Evolutionary conservation across 805 yeast species (phyloP).

Genomic region (Monosporozyma yasuniensis): DNA sequence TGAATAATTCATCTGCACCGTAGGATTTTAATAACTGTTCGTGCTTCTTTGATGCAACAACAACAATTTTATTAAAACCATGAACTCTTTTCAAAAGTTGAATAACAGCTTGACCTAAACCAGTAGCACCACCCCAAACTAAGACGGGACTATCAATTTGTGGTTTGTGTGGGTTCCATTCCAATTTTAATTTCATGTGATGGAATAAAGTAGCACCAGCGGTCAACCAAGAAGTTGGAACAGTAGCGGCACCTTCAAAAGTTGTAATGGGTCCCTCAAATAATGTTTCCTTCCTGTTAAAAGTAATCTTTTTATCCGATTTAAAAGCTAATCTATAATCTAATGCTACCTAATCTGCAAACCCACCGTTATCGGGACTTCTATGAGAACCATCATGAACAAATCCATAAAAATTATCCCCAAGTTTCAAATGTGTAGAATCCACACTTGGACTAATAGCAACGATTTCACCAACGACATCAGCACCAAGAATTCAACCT

Average conservation of each 20-base stretch:
- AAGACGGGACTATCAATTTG: constrained; percentile 34
- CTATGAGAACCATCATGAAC: constrained; percentile 42
- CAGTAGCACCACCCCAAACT: constrained; percentile 59
- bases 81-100: constrained; percentile 44
- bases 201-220: constrained; percentile 35
- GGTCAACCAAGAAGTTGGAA: constrained; percentile 44
- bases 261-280: constrained; percentile 31
- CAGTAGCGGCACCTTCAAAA: constrained; percentile 56
- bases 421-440: constrained; percentile 31
- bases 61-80: constrained; percentile 35
- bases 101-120: constrained; percentile 46
- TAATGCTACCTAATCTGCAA: constrained; percentile 43
- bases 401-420: constrained; percentile 47
- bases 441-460: constrained; percentile 37
- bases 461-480: constrained; percentile 49
- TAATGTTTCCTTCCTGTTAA: constrained; percentile 5
- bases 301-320: constrained; percentile 3
- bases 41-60: constrained; percentile 41
- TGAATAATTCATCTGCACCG: constrained; percentile 43
- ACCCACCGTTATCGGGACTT: constrained; percentile 42
- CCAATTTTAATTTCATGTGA: constrained; percentile 13
- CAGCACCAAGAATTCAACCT: constrained; percentile 49
- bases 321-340: constrained; percentile 23
- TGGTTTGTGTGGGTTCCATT: constrained; percentile 17
- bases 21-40: constrained; percentile 31